phyloP scores from a whole-genome alignment of 225 moss, liverwort and hornwort species.

The Neckera pumila region DNA sequence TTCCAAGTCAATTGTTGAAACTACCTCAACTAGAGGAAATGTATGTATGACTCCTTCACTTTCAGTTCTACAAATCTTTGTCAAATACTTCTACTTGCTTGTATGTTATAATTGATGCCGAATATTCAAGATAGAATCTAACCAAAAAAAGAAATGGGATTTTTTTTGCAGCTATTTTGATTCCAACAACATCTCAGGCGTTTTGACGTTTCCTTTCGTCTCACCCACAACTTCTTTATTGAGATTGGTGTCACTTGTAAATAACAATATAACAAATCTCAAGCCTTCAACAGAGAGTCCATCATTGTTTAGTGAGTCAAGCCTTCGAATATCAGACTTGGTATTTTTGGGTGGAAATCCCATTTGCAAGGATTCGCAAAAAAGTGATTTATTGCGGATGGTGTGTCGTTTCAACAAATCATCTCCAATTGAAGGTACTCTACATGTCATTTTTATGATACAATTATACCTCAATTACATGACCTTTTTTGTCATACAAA shows the following conservation, averaged over 20 bases:
- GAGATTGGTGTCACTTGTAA: not conserved
- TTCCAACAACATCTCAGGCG: not conserved
- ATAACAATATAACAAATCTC: not conserved
- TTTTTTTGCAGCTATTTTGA: not conserved
- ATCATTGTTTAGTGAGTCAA: not conserved
- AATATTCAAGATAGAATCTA: not conserved
- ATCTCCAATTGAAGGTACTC: not conserved
- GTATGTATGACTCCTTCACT: not conserved
- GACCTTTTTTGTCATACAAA: too few relatives aligned
- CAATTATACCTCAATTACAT: too few relatives aligned
- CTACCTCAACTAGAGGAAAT: not conserved
- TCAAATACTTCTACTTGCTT: not conserved
- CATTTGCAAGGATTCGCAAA: not conserved
- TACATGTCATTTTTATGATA: too few relatives aligned
- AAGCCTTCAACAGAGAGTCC: not conserved
- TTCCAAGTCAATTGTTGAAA: not conserved
- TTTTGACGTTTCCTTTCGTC: not conserved
- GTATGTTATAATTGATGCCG: too few relatives aligned
- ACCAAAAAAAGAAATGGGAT: accelerated
- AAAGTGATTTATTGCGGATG: not conserved
- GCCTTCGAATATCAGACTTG: not conserved
- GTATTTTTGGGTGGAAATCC: conserved; percentile 6
- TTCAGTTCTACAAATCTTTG: too few relatives aligned
- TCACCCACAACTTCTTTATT: not conserved
- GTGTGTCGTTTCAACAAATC: not conserved